These are phyloP conservation scores for Saturnispora saitoi DNA, from an alignment of 805 yeast genomes.

Conservation along the genomic window DNA sequence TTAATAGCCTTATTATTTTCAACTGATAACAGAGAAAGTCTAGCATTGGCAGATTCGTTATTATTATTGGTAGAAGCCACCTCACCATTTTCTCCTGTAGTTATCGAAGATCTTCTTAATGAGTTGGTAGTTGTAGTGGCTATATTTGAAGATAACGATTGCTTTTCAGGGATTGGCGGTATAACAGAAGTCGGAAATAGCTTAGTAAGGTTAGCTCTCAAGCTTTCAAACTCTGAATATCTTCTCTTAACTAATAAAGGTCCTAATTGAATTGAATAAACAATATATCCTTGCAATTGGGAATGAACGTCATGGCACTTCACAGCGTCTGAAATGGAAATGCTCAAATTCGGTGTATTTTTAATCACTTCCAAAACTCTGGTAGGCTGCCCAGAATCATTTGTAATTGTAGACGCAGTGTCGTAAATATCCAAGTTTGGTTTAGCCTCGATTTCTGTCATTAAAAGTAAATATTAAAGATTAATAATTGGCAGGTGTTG, in stretches of 20 bases:
- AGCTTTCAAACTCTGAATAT: constrained; percentile 85
- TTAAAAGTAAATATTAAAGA: not conserved
- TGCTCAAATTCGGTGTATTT: constrained; percentile 10
- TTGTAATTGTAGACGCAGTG: not conserved
- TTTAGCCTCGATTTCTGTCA: not conserved
- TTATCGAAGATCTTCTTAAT: constrained; percentile 15
- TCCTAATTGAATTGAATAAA: constrained; percentile 69
- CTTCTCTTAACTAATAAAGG: constrained; percentile 63
- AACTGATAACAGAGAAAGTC: not conserved
- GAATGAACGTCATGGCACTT: constrained; percentile 71
- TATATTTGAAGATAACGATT: constrained; percentile 39
- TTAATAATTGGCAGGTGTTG: too few relatives aligned
- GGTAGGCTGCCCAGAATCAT: constrained; percentile 10
- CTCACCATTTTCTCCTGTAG: not conserved
- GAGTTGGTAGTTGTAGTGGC: constrained; percentile 26
- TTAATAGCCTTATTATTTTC: constrained; percentile 10
- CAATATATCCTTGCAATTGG: constrained; percentile 44
- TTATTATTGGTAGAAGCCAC: not conserved
- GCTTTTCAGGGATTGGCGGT: constrained; percentile 92
- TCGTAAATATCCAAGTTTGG: not conserved
- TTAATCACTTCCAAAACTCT: constrained; percentile 22
- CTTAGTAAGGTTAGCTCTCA: constrained; percentile 61
- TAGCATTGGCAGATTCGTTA: not conserved
- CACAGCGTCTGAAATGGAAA: constrained; percentile 66
- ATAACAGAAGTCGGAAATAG: constrained; percentile 73